Evolutionary conservation across 345 rosid species (phyloP), one percentile per base, ranked within the genome.

Genomic region (Microcos paniculata): DNA sequence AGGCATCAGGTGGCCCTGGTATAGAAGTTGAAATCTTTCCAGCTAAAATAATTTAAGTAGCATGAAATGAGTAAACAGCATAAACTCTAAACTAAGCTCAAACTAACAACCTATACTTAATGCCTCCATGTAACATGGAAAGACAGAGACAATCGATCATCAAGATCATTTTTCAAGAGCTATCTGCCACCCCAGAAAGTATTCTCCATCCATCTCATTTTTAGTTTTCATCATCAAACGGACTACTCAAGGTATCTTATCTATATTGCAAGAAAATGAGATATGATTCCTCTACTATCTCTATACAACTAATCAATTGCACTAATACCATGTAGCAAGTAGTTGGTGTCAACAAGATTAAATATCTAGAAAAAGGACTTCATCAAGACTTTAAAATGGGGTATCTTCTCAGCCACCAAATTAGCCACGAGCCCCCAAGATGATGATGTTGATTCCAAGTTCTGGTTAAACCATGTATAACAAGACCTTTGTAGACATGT

Each of bases 1-100:
- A 66, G 72, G 75, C 61, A 84, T 84, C 64, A 80, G 82, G 79
- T 45, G 56, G 80, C 76, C 77, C 72, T 6, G 65, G 80, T 49
- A 71, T 75, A 63, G 56, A 78, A 79, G 43, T 58, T 74, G 23
- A 75, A 77, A 18, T 48, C 61, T 69, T 76, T 65, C 76, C 45
- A 49, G 67, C 80, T 58, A 75, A 63, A 72, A 67, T 24, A 79
- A 62, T 31, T 23, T 56, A 70, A 75, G 63, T 33, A 18, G 45
- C 65, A 61, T 23, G n/a, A 62, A 49, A 66, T 72, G 14, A 71
- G 51, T 61, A 33, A 23, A 43, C 49, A 55, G 8, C 45, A 73
- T 49, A 79, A 62, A 13, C 61, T 76, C 70, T 28, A 23, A 56
- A 62, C 45, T n/a, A 55, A 11, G 42, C 45, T 57, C 31, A 40